Evolutionary conservation across 805 yeast species (phyloP), one percentile per base, ranked within the genome.

Genomic region (Metschnikowia drakensbergensis): DNA sequence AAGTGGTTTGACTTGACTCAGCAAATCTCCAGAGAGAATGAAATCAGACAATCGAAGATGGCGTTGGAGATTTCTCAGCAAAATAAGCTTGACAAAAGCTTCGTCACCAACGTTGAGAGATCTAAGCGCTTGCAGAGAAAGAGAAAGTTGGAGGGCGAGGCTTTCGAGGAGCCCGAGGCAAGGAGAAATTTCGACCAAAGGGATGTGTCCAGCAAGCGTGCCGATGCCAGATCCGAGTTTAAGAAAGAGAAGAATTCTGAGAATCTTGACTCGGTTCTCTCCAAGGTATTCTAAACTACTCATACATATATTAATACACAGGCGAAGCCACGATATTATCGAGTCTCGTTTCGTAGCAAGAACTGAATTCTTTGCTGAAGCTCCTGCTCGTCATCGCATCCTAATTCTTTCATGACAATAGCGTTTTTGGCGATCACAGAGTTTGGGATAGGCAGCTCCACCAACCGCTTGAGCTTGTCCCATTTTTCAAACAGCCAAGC

Each of bases 1-100:
- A 94, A 94, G 63, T 94, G 99, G 99, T 77, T 85, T 48, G 96
- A 94, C 61, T 74, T 94, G 63, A 91, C 97, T 3, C 95, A 86
- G 63, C 97, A 92, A 63, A 87, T 92, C 54, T 90, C 96, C 2
- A 81, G 81, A 59, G 98, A 94, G 68, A 84, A 86, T 54, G 97
- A 91, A 65, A 77, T 84, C 37, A 83, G 96, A 66, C 96, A 90
- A 60, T 82, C 92, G 45, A 90, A 88, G 68, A 73, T 92, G 61
- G 84, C 90, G 53, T 80, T 95, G 51, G 98, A 94, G 66, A 80
- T 94, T 33, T 79, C 95, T 1, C 96, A 89, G 65, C 96, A 95
- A 36, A 86, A 83, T 48, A 86, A 88, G 58, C 77, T 92, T 65
- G 91, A 91, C 71, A 88, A 89, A 67, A 80, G 84, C 13, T 94